Conservation (phyloP, 441 rosid species). For the Flueggea neowawraea region DNA sequence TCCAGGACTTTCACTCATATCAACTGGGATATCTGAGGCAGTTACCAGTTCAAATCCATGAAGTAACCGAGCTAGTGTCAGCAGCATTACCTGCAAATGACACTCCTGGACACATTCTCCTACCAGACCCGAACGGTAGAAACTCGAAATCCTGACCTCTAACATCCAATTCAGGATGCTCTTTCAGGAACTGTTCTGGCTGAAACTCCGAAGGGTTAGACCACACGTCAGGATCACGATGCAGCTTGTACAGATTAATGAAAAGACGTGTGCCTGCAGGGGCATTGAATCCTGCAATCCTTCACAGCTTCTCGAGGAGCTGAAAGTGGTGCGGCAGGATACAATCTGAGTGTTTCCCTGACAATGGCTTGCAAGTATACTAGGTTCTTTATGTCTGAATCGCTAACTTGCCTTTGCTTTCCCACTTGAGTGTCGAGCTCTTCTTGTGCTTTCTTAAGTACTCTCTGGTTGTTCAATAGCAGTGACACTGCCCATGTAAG, state of each 20-base stretch:
- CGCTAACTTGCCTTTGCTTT: slow-evolving; percentile 34
- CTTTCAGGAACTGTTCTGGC: slow-evolving; percentile 37
- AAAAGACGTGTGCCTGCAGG: slow-evolving; percentile 41
- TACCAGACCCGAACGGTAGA: slow-evolving; percentile 20
- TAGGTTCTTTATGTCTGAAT: slow-evolving; percentile 38
- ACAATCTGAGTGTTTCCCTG: slow-evolving; percentile 47
- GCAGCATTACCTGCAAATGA: slow-evolving; percentile 25
- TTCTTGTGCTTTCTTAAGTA: slow-evolving; percentile 35
- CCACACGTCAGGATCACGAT: slow-evolving; percentile 41
- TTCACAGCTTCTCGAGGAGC: slow-evolving; percentile 41
- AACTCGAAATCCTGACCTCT: slow-evolving; percentile 24
- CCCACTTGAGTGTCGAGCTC: slow-evolving; percentile 53
- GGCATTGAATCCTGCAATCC: slow-evolving; percentile 51
- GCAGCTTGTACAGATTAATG: slow-evolving; percentile 50
- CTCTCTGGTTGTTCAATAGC: slow-evolving; percentile 27
- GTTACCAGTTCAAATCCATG: slow-evolving; percentile 33
- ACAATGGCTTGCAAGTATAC: slow-evolving; percentile 50
- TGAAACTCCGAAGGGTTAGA: slow-evolving; percentile 29
- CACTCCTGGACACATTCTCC: slow-evolving; percentile 33
- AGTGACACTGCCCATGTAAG: slow-evolving; percentile 33
- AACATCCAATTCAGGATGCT: slow-evolving; percentile 18
- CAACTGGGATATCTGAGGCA: slow-evolving; percentile 16
- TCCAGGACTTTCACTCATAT: slow-evolving; percentile 19
- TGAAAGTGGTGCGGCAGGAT: slow-evolving; percentile 45
- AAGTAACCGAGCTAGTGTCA: slow-evolving; percentile 31